Conservation (phyloP, 2,329 filamentous ascomycete species). For the Penicillium verrucosum region DNA sequence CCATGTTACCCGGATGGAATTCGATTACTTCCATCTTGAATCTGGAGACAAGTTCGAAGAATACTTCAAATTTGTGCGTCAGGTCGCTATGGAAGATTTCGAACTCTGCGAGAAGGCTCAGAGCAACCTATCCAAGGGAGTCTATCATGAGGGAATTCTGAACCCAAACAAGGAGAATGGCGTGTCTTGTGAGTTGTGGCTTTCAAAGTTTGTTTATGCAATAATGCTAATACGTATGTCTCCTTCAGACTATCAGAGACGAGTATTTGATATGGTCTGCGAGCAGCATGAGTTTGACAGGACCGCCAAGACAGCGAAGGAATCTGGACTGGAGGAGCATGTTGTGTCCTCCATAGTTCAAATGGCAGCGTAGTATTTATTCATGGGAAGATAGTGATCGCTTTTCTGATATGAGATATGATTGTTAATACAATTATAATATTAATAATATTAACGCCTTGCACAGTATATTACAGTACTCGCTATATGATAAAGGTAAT, state of each 20-base stretch:
- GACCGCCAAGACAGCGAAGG: conserved; percentile 1
- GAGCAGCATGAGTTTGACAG: conserved; percentile 43
- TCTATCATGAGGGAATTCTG: conserved; percentile 55
- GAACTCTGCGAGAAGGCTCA: conserved; percentile 58
- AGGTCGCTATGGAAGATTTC: conserved; percentile 56
- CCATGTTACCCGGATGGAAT: conserved; percentile 54
- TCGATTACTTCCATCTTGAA: conserved; percentile 56
- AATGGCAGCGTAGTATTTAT: conserved; percentile 15
- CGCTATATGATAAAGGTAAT: neutral
- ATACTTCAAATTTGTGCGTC: conserved; percentile 56
- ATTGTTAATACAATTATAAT: neutral
- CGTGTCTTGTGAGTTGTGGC: conserved; percentile 46
- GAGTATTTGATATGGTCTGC: conserved; percentile 47
- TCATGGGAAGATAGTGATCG: neutral
- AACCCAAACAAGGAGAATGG: conserved; percentile 57
- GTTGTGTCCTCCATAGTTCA: conserved; percentile 4
- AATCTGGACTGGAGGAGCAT: conserved; percentile 6
- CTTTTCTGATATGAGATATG: neutral
- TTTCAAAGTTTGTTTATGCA: conserved; percentile 6
- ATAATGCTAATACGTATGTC: conserved; percentile 10
- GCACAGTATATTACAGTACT: neutral
- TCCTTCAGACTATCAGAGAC: conserved; percentile 44
- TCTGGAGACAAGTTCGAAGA: conserved; percentile 54
- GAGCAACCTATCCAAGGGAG: conserved; percentile 51
- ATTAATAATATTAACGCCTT: neutral